phyloP scores from a whole-genome alignment of 495 filamentous ascomycete species.

The Talaromyces stipitatus region DNA sequence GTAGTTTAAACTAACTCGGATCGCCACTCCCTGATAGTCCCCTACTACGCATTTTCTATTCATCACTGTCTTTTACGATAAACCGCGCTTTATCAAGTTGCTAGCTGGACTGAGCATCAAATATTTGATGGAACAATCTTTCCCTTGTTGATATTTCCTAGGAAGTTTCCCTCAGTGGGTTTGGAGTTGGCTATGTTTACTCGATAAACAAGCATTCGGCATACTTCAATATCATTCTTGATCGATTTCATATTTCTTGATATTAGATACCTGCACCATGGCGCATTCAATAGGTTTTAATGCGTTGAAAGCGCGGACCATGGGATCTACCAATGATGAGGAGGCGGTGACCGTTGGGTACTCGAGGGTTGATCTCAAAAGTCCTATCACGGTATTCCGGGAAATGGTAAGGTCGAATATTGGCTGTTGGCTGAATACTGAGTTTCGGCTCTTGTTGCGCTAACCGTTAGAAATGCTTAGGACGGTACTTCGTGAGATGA shows the following conservation, averaged over 20 bases:
- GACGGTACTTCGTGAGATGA: constrained; percentile 77
- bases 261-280: constrained; percentile 27
- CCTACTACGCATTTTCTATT: too few species aligned
- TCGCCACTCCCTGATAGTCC: too few species aligned
- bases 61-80: too few species aligned
- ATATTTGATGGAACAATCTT: not conserved
- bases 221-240: not conserved
- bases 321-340: constrained; percentile 79
- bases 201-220: not conserved
- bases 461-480: constrained; percentile 15
- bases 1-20: too few species aligned
- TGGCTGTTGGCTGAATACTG: constrained; percentile 28
- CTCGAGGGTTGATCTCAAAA: constrained; percentile 93
- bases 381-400: constrained; percentile 91
- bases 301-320: constrained; percentile 74
- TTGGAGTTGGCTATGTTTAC: not conserved
- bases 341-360: constrained; percentile 99
- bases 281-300: constrained; percentile 63
- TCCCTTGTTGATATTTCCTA: not conserved
- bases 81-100: too few species aligned
- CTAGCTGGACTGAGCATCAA: too few species aligned
- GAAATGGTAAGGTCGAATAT: constrained; percentile 53
- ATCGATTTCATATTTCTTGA: not conserved
- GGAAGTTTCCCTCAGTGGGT: not conserved
- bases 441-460: not conserved